A percentile compares a stretch with the other conserved stretches of the same genome.
Conservation (phyloP, 1,284 basidiomycete genomes). For the Cryptococcus sp. region DNA sequence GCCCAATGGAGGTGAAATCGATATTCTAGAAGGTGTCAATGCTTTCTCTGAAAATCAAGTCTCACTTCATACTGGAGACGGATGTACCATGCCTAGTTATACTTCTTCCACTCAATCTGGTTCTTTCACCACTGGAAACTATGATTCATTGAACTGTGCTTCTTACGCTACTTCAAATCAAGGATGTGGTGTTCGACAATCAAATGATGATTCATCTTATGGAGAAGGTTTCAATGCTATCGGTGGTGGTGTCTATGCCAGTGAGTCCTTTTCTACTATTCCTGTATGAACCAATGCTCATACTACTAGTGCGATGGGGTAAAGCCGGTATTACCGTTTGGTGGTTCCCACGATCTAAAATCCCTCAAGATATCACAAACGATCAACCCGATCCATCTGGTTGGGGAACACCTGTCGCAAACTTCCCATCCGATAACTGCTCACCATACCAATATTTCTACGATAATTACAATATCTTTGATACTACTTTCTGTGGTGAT, state of each 20-base stretch:
- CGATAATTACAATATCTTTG: conserved; percentile 62
- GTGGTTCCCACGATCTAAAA: conserved; percentile 68
- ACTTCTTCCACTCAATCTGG: conserved; percentile 52
- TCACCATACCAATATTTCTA: conserved; percentile 70
- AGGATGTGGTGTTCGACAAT: conserved; percentile 46
- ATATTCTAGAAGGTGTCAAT: conserved; percentile 54
- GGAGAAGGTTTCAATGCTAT: conserved; percentile 46
- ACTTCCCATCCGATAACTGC: conserved; percentile 66
- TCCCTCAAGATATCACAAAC: conserved; percentile 68
- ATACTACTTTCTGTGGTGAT: conserved; percentile 60
- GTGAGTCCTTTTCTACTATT: conserved; percentile 22
- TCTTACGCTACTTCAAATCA: conserved; percentile 46
- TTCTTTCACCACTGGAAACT: conserved; percentile 51
- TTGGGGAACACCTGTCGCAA: conserved; percentile 72
- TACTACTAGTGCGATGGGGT: conserved; percentile 66
- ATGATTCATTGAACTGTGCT: conserved; percentile 42
- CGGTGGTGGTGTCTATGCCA: conserved; percentile 49
- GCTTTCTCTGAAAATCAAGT: conserved; percentile 47
- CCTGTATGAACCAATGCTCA: not conserved
- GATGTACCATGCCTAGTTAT: conserved; percentile 54
- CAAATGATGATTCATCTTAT: conserved; percentile 32
- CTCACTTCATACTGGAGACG: conserved; percentile 46
- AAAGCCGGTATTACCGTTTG: conserved; percentile 67
- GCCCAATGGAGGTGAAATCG: conserved; percentile 55
- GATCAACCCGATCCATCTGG: conserved; percentile 61